phyloP scores from a whole-genome alignment of 2,329 filamentous ascomycete species.

The Fusarium sp. region DNA sequence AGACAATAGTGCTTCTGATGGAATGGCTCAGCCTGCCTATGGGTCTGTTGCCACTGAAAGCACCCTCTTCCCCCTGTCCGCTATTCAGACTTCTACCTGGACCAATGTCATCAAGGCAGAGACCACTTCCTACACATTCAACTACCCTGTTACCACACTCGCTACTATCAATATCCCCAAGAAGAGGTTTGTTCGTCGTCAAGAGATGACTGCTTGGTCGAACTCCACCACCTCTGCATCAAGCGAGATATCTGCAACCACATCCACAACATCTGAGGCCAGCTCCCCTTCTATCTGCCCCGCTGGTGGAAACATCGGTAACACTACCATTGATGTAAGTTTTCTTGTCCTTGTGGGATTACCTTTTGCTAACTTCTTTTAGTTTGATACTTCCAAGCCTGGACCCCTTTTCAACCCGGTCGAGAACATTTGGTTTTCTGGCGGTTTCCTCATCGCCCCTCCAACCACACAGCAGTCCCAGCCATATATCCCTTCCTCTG shows the following conservation, averaged over 20 bases:
- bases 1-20: slow-evolving; percentile 24
- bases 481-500: slow-evolving; percentile 53
- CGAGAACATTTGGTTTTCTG: slow-evolving; percentile 56
- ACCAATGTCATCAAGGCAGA: slow-evolving; percentile 53
- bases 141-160: slow-evolving; percentile 54
- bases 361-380: slow-evolving; percentile 24
- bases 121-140: slow-evolving; percentile 55
- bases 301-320: slow-evolving; percentile 51
- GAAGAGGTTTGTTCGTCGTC: slow-evolving; percentile 46
- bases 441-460: slow-evolving; percentile 54
- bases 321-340: slow-evolving; percentile 54
- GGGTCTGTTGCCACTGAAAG: slow-evolving; percentile 36
- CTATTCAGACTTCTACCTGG: slow-evolving; percentile 52
- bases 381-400: slow-evolving; percentile 53
- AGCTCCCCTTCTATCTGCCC: slow-evolving; percentile 44
- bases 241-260: slow-evolving; percentile 15
- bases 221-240: slow-evolving; percentile 47
- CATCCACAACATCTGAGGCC: slow-evolving; percentile 7
- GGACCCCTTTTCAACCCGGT: slow-evolving; percentile 56
- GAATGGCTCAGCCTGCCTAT: slow-evolving; percentile 39
- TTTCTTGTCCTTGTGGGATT: background rate
- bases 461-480: slow-evolving; percentile 48
- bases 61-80: slow-evolving; percentile 41
- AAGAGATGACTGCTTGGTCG: slow-evolving; percentile 47
- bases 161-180: slow-evolving; percentile 48